These are phyloP conservation scores for Suillus discolor DNA, from an alignment of 768 basidiomycete genomes.

Conservation along the genomic window DNA sequence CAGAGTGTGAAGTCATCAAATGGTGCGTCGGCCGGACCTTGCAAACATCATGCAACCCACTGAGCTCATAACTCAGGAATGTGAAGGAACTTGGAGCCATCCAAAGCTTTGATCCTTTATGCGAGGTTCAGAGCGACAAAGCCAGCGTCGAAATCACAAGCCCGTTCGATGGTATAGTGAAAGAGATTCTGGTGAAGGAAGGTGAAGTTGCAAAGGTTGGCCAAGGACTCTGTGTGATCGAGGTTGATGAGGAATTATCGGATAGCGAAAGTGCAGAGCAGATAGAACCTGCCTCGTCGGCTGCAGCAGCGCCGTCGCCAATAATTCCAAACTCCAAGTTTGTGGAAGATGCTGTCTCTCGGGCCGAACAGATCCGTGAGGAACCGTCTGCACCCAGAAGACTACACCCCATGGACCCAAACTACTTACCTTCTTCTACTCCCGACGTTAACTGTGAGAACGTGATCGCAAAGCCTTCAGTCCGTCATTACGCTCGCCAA, in stretches of 20 bases:
- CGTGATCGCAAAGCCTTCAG: conserved; percentile 73
- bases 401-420: conserved; percentile 70
- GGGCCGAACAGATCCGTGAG: neutral
- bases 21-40: conserved; percentile 58
- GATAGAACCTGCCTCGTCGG: conserved; percentile 8
- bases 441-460: conserved; percentile 27
- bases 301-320: neutral
- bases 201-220: conserved; percentile 88
- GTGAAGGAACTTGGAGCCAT: conserved; percentile 55
- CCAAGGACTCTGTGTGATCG: conserved; percentile 73
- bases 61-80: conserved; percentile 47
- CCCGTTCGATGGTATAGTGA: conserved; percentile 78
- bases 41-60: neutral
- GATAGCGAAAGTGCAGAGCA: conserved; percentile 20
- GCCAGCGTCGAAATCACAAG: conserved; percentile 90
- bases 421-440: conserved; percentile 28
- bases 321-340: conserved; percentile 15
- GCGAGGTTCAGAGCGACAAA: conserved; percentile 90
- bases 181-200: conserved; percentile 72
- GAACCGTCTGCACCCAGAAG: conserved; percentile 21
- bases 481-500: conserved; percentile 75
- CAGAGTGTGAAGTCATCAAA: conserved; percentile 86
- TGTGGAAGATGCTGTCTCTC: neutral
- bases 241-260: conserved; percentile 66
- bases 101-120: conserved; percentile 69